Percentiles rank a stretch among this genome's conserved stretches.
phyloP scores from a whole-genome alignment of 768 basidiomycete species.

The Albatrellus ellisii region DNA sequence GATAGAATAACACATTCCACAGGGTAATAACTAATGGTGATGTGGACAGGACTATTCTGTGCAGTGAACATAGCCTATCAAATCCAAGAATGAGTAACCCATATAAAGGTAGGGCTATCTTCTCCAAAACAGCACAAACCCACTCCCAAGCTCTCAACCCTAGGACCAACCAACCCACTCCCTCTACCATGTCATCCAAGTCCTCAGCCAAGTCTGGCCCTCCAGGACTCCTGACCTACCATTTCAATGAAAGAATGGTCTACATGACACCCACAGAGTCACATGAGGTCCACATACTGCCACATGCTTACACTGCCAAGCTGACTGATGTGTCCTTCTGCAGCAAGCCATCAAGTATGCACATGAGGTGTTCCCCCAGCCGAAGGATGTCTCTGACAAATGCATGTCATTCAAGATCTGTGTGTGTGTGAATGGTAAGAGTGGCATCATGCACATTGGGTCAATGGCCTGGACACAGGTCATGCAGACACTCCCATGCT shows the following conservation, averaged over 20 bases:
- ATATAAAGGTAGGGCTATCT: too few species aligned
- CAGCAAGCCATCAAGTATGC: conserved; percentile 16
- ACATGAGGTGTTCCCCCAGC: conserved; percentile 13
- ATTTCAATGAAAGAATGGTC: conserved; percentile 15
- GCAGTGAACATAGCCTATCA: too few species aligned
- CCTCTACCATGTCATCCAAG: too few species aligned
- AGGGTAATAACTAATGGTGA: too few species aligned
- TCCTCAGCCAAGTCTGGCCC: too few species aligned
- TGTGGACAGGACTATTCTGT: too few species aligned
- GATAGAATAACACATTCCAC: too few species aligned
- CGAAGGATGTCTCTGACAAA: conserved; percentile 8
- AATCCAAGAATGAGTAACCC: too few species aligned
- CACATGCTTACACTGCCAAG: neutral
- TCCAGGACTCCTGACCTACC: conserved; percentile 17
- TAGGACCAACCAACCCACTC: too few species aligned
- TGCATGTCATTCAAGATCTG: conserved; percentile 15
- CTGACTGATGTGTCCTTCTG: neutral
- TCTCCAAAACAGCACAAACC: too few species aligned
- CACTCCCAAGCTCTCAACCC: too few species aligned
- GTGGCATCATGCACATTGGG: conserved; percentile 14
- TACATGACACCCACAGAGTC: conserved; percentile 16
- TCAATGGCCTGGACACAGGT: conserved; percentile 17
- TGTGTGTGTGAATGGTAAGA: conserved; percentile 10
- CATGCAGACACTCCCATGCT: conserved; percentile 12
- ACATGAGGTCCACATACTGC: conserved; percentile 11